These are phyloP conservation scores for Pythium brachiatum DNA, from an alignment of 352 stramenopile species.

Conservation along the genomic window DNA sequence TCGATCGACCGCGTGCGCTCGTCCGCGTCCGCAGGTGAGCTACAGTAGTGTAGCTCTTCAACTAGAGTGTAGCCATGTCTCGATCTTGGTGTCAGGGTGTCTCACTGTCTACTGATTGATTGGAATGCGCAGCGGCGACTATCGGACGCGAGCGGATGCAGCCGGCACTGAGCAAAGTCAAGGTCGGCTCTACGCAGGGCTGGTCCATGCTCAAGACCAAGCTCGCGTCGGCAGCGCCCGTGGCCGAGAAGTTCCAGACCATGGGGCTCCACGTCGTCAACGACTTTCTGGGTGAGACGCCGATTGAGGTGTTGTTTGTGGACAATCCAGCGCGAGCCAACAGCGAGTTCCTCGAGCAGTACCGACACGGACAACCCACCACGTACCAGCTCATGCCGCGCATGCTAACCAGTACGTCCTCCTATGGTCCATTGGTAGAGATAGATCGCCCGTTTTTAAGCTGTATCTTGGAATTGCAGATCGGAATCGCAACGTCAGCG, in stretches of 20 bases:
- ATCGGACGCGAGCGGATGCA: constrained; percentile 45
- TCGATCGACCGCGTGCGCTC: constrained; percentile 72
- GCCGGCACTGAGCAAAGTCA: constrained; percentile 56
- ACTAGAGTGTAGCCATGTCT: background rate
- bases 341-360: constrained; percentile 57
- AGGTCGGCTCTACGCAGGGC: constrained; percentile 70
- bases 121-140: constrained; percentile 29
- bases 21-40: constrained; percentile 59
- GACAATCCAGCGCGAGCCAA: constrained; percentile 41
- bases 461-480: constrained; percentile 3
- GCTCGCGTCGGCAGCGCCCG: constrained; percentile 58
- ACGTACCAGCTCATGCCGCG: constrained; percentile 35
- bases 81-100: background rate
- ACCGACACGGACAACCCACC: constrained; percentile 32
- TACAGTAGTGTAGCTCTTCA: background rate
- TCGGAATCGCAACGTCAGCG: constrained; percentile 11
- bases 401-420: constrained; percentile 48
- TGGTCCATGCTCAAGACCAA: constrained; percentile 83
- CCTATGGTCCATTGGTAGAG: background rate
- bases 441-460: background rate
- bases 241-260: constrained; percentile 71
- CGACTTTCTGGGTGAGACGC: constrained; percentile 62
- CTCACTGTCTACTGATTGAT: background rate
- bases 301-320: constrained; percentile 50
- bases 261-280: constrained; percentile 74